phyloP scores from a whole-genome alignment of 2,329 filamentous ascomycete genomes.

The Coniochaeta sp. region DNA sequence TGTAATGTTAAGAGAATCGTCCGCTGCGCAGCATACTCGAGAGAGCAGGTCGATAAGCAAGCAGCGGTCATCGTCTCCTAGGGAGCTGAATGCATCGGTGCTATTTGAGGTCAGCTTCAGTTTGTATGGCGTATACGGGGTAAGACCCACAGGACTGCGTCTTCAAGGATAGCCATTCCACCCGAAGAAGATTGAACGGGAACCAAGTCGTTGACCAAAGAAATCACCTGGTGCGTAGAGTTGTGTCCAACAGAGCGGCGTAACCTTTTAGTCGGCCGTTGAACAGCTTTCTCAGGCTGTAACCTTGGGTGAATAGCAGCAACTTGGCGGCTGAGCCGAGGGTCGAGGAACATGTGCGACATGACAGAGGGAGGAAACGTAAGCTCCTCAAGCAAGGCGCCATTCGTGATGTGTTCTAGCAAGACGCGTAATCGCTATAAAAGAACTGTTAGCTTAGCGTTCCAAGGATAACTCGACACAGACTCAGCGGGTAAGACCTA shows the following conservation, averaged over 20 bases:
- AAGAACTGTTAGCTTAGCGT: not conserved
- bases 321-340: not conserved
- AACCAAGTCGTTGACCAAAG: not conserved
- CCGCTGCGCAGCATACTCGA: constrained; percentile 47
- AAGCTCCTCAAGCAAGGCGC: not conserved
- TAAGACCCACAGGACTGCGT: constrained; percentile 1
- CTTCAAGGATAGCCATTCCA: not conserved
- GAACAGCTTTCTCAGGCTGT: not conserved
- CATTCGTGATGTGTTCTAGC: not conserved
- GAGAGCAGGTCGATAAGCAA: constrained; percentile 38
- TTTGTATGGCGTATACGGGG: not conserved
- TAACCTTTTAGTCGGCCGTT: not conserved
- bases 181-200: not conserved
- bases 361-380: not conserved
- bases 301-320: not conserved
- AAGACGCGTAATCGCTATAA: not conserved
- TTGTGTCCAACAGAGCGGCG: not conserved
- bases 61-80: constrained; percentile 15
- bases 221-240: not conserved
- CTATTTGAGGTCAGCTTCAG: not conserved
- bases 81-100: constrained; percentile 11
- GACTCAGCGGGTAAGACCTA: constrained; percentile 4
- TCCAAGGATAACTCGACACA: not conserved
- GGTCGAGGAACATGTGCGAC: not conserved
- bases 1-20: constrained; percentile 30